phyloP scores from a whole-genome alignment of 208 protist genomes.

The Crithidia acanthocephali region DNA sequence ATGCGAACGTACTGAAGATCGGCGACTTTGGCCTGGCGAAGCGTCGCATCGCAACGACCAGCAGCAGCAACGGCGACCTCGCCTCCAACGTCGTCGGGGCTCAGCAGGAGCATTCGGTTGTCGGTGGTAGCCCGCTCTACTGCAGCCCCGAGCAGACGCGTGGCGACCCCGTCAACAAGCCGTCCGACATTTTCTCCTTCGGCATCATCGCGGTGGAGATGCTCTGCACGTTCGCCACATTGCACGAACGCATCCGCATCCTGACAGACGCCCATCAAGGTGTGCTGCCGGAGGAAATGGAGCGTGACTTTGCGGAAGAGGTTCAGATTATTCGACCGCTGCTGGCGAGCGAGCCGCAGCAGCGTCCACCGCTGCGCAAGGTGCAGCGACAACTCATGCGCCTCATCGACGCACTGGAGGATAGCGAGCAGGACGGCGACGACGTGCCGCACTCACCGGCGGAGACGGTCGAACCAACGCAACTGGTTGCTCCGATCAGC shows the following conservation, averaged over 20 bases:
- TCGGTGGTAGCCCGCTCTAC: slow-evolving; percentile 74
- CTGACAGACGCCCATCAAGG: slow-evolving; percentile 57
- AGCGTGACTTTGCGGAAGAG: slow-evolving; percentile 53
- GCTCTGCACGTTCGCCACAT: slow-evolving; percentile 72
- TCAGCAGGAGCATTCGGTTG: slow-evolving; percentile 55
- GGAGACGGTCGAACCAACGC: slow-evolving; percentile 5
- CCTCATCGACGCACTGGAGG: slow-evolving; percentile 31
- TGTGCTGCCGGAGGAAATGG: slow-evolving; percentile 45
- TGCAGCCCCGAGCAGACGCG: slow-evolving; percentile 81
- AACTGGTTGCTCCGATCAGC: neutral
- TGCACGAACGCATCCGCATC: slow-evolving; percentile 72
- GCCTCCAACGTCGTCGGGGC: slow-evolving; percentile 33
- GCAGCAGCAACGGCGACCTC: slow-evolving; percentile 26
- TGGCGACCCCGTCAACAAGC: slow-evolving; percentile 50
- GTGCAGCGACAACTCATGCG: slow-evolving; percentile 41
- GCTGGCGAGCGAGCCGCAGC: slow-evolving; percentile 37
- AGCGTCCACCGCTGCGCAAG: slow-evolving; percentile 36
- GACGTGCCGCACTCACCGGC: slow-evolving; percentile 6
- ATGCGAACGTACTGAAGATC: slow-evolving; percentile 70
- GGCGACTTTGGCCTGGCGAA: slow-evolving; percentile 89
- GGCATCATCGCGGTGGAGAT: slow-evolving; percentile 84
- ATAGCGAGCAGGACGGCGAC: slow-evolving; percentile 21
- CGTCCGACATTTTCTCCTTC: slow-evolving; percentile 81
- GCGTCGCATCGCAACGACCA: slow-evolving; percentile 24
- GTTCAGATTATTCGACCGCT: slow-evolving; percentile 48